A percentile compares a stretch with the other conserved stretches of the same genome.
These are phyloP conservation scores for Agaricus blazei DNA, from an alignment of 768 basidiomycete species.

Conservation along the genomic window DNA sequence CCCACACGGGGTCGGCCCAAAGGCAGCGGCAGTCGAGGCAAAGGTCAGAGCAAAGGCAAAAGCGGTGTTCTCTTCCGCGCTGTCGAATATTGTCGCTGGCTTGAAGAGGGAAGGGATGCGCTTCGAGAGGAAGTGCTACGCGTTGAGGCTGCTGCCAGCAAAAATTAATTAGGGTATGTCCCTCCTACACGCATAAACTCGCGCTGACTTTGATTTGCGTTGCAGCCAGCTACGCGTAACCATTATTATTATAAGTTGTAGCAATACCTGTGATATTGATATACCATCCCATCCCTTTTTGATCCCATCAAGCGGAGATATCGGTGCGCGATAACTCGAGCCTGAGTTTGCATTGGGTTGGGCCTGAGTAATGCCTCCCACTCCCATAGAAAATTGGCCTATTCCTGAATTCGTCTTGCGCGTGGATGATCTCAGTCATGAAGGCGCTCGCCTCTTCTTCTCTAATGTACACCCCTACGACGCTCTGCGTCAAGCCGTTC, in stretches of 20 bases:
- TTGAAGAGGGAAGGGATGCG: conserved; percentile 78
- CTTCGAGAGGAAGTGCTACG: conserved; percentile 63
- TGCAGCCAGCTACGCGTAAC: not conserved
- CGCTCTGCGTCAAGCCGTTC: conserved; percentile 36
- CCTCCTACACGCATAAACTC: not conserved
- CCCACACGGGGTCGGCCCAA: conserved; percentile 78
- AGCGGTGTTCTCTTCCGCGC: conserved; percentile 86
- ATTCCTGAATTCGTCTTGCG: conserved; percentile 52
- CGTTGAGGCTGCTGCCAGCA: conserved; percentile 64
- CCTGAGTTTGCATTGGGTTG: too few relatives aligned
- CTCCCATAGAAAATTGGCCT: conserved; percentile 33
- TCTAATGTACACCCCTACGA: conserved; percentile 38
- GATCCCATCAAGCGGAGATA: too few relatives aligned
- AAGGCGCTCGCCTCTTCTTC: conserved; percentile 55
- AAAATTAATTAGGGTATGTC: conserved; percentile 23
- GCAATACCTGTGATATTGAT: not conserved
- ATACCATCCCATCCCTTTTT: not conserved
- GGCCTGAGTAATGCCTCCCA: conserved; percentile 16
- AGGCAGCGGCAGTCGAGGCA: conserved; percentile 64
- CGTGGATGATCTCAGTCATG: conserved; percentile 55
- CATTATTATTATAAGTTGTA: not conserved
- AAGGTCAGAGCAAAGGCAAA: conserved; percentile 78
- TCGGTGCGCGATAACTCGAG: too few relatives aligned
- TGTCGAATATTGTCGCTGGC: conserved; percentile 78
- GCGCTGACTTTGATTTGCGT: not conserved